These are phyloP conservation scores for Escovopsis sp. DNA, from an alignment of 2,329 filamentous ascomycete genomes.

Conservation along the genomic window DNA sequence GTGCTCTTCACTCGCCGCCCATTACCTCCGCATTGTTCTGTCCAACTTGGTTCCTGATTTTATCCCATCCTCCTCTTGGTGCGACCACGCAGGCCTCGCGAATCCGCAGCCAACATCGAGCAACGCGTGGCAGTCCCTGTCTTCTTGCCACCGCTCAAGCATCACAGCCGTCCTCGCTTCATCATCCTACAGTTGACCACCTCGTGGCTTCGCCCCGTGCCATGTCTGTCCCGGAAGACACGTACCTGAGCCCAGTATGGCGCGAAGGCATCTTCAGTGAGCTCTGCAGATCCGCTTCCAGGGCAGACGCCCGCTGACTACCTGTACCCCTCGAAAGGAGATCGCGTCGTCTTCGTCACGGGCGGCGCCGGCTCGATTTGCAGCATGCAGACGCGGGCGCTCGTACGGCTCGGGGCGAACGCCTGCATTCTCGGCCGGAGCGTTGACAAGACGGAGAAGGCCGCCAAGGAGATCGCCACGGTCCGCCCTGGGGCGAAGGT, in stretches of 20 bases:
- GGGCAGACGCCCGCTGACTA: neutral
- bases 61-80: too few species aligned
- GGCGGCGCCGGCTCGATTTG: constrained; percentile 90
- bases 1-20: too few species aligned
- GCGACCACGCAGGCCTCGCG: too few species aligned
- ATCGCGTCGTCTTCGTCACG: constrained; percentile 87
- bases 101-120: too few species aligned
- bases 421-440: constrained; percentile 90
- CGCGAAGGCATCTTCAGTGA: constrained; percentile 72
- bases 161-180: too few species aligned
- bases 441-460: constrained; percentile 68
- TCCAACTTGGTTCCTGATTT: too few species aligned
- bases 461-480: constrained; percentile 68
- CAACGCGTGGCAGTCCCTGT: too few species aligned
- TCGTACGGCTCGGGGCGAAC: constrained; percentile 82
- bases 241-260: constrained; percentile 75
- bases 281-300: neutral
- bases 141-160: too few species aligned
- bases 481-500: constrained; percentile 68
- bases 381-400: constrained; percentile 78
- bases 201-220: too few species aligned
- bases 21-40: too few species aligned
- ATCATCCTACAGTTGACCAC: too few species aligned
- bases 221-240: constrained; percentile 58
- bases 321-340: constrained; percentile 33